Conservation (phyloP, 2,329 filamentous ascomycete species). For the Mollisiaceae sp. region DNA sequence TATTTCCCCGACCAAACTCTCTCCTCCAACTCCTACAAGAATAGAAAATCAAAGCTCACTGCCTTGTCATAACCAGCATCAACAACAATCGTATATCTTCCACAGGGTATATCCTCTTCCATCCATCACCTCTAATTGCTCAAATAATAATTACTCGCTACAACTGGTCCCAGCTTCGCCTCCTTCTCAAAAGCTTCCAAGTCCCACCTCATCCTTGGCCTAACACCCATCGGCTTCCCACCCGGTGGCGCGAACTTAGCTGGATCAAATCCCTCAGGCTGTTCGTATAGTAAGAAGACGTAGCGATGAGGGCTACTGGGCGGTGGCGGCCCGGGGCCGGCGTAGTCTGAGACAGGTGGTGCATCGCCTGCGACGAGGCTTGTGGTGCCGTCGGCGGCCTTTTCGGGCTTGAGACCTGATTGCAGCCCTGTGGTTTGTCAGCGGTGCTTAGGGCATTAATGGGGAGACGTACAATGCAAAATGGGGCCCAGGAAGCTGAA, state of each 20-base stretch:
- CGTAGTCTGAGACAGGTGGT: constrained; percentile 46
- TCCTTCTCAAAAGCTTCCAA: constrained; percentile 47
- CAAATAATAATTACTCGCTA: constrained; percentile 47
- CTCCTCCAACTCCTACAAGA: too few species aligned
- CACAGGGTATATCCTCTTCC: too few species aligned
- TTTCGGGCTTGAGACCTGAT: constrained; percentile 46
- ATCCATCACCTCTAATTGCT: constrained; percentile 32
- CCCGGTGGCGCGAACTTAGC: constrained; percentile 42
- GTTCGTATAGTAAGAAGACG: constrained; percentile 53
- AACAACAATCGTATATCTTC: too few species aligned
- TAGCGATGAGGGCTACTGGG: constrained; percentile 54
- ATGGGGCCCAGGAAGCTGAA: constrained; percentile 50
- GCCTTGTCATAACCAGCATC: too few species aligned
- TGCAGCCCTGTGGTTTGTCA: not conserved
- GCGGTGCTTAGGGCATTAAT: not conserved
- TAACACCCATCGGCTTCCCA: constrained; percentile 44
- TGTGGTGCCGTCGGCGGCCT: constrained; percentile 15
- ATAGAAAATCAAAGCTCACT: too few species aligned
- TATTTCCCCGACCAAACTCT: too few species aligned
- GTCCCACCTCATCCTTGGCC: constrained; percentile 49
- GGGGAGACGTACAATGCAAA: constrained; percentile 49
- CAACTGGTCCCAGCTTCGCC: constrained; percentile 40
- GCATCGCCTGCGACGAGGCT: constrained; percentile 11
- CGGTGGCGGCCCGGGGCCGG: constrained; percentile 52
- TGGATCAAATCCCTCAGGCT: constrained; percentile 48